Base-by-base conservation (phyloP, 2,329 filamentous ascomycete species). In the Diaporthe eres region DNA sequence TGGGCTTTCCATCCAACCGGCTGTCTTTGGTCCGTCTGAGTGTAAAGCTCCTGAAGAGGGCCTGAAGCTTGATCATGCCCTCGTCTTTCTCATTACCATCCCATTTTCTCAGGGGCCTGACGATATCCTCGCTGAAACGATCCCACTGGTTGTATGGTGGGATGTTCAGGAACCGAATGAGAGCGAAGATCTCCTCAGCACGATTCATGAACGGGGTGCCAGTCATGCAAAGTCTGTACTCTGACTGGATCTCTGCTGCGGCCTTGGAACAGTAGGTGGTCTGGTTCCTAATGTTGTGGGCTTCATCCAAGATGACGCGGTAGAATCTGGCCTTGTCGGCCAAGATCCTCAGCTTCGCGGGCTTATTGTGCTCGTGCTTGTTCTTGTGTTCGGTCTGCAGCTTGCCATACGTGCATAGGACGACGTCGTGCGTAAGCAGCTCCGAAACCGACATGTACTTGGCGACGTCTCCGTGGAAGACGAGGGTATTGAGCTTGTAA, bases 21-120 rank as follows among this genome's bases (percentile, higher is more conserved):
- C 94, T 94, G 53, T 90, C 88, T 83, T 97, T 97, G 55, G 92
- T 95, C 42, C 95, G 92, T 31, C 95, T 93, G 70, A 97, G 88
- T 83, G 97, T 92, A 67, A 95, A 91, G 0, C 93, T 93, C 79
- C 94, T 94, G 55, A 97, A 89, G 12, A 97, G 58, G n/a, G 70
- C 72, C 42, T 76, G 84, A 5, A 91, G 90, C 76, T 94, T 74
- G 5, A 55, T 8, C 44, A 76, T 72, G 2, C 39, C 72, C 2
- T n/a, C 13, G 9, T 49, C 42, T 6, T 63, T 19, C 3, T 28
- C 63, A 17, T 75, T 25, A 2, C 70, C 75, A 2, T 72, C 67
- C 75, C 75, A 76, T 1, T 39, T 61, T 6, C 39, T 57, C 22
- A 75, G 42, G 3, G 75, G 75, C 1, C 25, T 51, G n/a, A 67